Percentiles rank a stretch among this genome's conserved stretches.
Evolutionary conservation across 2,329 filamentous ascomycete genomes (phyloP).

Genomic region (Albophoma yamanashiensis): DNA sequence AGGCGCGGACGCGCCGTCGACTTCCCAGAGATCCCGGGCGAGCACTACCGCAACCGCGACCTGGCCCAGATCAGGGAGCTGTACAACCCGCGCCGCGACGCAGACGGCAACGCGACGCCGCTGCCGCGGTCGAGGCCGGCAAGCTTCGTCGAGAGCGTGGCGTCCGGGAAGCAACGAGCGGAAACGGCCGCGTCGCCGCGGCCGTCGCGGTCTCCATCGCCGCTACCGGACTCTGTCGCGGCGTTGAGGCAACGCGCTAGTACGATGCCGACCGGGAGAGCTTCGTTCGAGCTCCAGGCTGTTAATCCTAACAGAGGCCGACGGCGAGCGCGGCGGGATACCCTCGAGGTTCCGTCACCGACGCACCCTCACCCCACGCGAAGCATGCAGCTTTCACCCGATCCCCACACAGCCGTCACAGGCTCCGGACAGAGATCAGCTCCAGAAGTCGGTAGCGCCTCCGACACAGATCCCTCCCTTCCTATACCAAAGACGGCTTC

Average conservation of each 20-base stretch:
- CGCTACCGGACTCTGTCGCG: background rate
- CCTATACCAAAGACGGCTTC: background rate
- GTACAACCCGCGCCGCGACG: conserved; percentile 25
- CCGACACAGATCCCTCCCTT: background rate
- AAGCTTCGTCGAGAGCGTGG: conserved; percentile 19
- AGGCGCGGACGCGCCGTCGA: conserved; percentile 30
- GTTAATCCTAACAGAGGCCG: conserved; percentile 1
- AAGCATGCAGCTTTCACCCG: background rate
- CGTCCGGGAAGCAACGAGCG: background rate
- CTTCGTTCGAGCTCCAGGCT: background rate
- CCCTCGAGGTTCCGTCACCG: conserved; percentile 6
- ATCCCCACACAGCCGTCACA: background rate
- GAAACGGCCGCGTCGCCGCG: conserved; percentile 1
- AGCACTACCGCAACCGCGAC: conserved; percentile 15
- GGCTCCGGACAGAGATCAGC: background rate
- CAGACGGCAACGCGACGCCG: conserved; percentile 18
- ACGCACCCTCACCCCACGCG: background rate
- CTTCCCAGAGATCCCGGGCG: conserved; percentile 48
- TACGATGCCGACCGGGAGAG: conserved; percentile 1
- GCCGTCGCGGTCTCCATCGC: background rate
- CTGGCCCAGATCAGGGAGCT: conserved; percentile 25
- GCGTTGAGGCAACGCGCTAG: conserved; percentile 3
- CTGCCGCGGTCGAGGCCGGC: conserved; percentile 22
- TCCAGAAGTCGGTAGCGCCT: background rate
- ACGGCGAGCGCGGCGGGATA: conserved; percentile 5